These are phyloP conservation scores for Chalaropsis ovoidea DNA, from an alignment of 2,329 filamentous ascomycete species.

Conservation along the genomic window DNA sequence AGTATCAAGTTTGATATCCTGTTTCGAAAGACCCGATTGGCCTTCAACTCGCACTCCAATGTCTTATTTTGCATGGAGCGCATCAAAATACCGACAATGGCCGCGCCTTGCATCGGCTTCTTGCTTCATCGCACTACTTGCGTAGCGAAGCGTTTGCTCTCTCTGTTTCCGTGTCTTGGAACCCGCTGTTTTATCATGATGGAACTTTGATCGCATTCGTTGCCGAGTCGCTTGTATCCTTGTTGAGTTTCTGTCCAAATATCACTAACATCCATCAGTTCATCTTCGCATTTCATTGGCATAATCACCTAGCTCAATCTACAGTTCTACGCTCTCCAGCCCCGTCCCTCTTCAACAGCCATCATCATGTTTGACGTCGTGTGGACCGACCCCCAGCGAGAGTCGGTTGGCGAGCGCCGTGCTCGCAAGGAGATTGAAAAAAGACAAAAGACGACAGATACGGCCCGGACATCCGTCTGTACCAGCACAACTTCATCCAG, in stretches of 20 bases:
- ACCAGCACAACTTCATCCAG: conserved; percentile 34
- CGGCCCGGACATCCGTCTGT: conserved; percentile 34
- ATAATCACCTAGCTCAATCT: not conserved
- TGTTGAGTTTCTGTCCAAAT: not conserved
- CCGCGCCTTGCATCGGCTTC: not conserved
- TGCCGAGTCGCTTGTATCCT: not conserved
- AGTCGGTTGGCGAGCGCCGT: conserved; percentile 45
- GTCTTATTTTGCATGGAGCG: not conserved
- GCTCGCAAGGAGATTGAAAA: conserved; percentile 40
- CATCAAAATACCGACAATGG: not conserved
- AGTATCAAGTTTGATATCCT: not conserved
- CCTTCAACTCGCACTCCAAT: conserved; percentile 1
- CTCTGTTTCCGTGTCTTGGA: conserved; percentile 5
- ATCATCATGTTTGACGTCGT: conserved; percentile 47
- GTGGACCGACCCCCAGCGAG: conserved; percentile 47
- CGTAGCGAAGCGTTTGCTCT: not conserved
- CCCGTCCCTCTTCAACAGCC: not conserved
- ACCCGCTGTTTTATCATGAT: not conserved
- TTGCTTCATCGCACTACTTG: conserved; percentile 5
- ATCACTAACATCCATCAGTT: not conserved
- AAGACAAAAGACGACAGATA: conserved; percentile 29
- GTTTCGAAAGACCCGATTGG: conserved; percentile 3
- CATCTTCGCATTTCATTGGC: not conserved
- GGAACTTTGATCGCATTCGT: not conserved
- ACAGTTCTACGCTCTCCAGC: not conserved